Evolutionary conservation across 805 yeast species (phyloP), one percentile per base, ranked within the genome.

Genomic region (Jamesozyma spencerorum): DNA sequence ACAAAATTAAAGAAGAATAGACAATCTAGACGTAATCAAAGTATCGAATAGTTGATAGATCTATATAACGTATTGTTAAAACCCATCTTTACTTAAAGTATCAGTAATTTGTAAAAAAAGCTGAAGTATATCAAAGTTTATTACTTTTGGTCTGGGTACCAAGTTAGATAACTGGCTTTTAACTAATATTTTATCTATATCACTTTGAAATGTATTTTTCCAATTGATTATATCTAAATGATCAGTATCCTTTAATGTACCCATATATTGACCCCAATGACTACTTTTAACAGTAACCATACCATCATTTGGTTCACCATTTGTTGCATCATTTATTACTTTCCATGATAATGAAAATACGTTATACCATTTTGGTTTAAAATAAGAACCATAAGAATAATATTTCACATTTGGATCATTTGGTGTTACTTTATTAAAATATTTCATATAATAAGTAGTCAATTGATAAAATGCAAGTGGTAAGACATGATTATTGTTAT

Each of bases 181-280:
- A 7, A 7, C 8, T 13, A 24, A 8, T 4, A 24, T 12, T 5
- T 15, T 24, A 24, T 34, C 37, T 14, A 24, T 13, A 34, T 53
- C 59, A 42, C 51, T 68, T 43, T 74, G 70, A 2, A 72, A 43
- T 3, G 68, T 55, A 50, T 79, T 81, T 37, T 79, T 73, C 94
- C 95, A 81, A 55, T 87, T 88, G 37, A 87, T 85, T 44, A 86
- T 64, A 57, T 88, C 95, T 44, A 85, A 65, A 62, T 87, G 97
- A 60, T 87, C 95, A 2, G 82, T 85, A 47, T 78, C 72, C 31
- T 75, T 75, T 28, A 88, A 58, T 0, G 92, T 83, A 0, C 96
- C 97, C 48, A 78, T 56, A 59, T 83, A 85, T 34, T 75, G 63
- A 0, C 96, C 96, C 95, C 96, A 87, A 51, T 72, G 74, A 1